Conservation (phyloP, 306 rosid genomes). For the Vachellia collinsii region DNA sequence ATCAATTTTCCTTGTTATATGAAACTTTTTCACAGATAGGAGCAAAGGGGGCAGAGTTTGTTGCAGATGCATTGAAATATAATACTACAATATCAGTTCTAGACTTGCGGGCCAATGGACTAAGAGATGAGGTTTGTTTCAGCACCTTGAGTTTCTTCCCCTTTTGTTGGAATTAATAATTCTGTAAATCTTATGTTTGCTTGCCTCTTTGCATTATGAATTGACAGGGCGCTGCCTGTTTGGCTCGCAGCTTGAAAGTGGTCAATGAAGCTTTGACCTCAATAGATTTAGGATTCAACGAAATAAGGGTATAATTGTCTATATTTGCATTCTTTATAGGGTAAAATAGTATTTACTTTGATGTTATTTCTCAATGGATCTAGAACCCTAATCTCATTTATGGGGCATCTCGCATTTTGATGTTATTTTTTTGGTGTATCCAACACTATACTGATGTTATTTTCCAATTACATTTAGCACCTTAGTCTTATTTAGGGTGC, state of each 20-base stretch:
- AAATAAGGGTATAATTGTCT: conserved; percentile 76
- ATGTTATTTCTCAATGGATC: too few relatives aligned
- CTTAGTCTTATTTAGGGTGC: too few relatives aligned
- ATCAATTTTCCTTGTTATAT: conserved; percentile 17
- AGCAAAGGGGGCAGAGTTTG: conserved; percentile 87
- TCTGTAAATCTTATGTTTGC: conserved; percentile 17
- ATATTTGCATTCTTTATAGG: not conserved
- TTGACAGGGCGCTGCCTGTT: conserved; percentile 81
- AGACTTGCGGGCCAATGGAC: conserved; percentile 92
- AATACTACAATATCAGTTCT: conserved; percentile 79
- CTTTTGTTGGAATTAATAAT: not conserved
- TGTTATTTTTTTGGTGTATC: too few relatives aligned
- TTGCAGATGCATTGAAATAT: conserved; percentile 90
- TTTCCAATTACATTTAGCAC: too few relatives aligned
- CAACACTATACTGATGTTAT: too few relatives aligned
- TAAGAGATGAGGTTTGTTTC: conserved; percentile 81
- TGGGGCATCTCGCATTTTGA: too few relatives aligned
- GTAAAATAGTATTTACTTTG: too few relatives aligned
- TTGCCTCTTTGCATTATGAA: conserved; percentile 22
- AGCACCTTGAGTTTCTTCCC: conserved; percentile 7
- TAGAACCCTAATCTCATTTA: too few relatives aligned
- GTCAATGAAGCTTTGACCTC: conserved; percentile 95
- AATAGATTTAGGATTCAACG: conserved; percentile 90
- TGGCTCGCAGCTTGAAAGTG: conserved; percentile 98
- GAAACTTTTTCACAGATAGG: conserved; percentile 63